phyloP scores from a whole-genome alignment of 2,329 filamentous ascomycete species.

The Daldinia sp. region DNA sequence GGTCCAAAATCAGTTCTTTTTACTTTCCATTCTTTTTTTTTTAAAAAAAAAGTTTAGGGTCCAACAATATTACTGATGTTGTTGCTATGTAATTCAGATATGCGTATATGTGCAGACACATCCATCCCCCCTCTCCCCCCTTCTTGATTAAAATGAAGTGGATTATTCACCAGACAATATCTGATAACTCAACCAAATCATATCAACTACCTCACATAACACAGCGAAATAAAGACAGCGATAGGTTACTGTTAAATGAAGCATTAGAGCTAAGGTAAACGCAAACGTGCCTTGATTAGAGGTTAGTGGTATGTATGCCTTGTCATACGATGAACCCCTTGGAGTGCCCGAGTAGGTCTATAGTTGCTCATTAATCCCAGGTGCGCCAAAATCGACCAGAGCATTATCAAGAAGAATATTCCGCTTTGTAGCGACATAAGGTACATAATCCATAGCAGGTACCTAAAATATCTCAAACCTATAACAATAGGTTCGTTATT shows the following conservation, averaged over 20 bases:
- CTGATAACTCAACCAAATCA: not conserved
- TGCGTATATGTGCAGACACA: no score
- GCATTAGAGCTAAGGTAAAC: no score
- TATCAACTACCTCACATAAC: not conserved
- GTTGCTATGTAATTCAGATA: no score
- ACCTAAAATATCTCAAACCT: not conserved
- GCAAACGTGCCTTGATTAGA: no score
- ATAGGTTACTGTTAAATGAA: no score
- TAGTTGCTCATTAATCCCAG: not conserved
- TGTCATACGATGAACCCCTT: not conserved
- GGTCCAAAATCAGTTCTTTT: not conserved
- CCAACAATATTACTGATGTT: no score
- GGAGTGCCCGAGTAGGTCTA: not conserved
- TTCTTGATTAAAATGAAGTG: no score
- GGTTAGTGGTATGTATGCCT: not conserved
- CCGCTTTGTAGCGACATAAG: not conserved
- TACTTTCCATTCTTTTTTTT: not conserved
- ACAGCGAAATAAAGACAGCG: no score
- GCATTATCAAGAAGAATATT: not conserved
- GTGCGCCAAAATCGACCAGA: not conserved
- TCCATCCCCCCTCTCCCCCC: no score
- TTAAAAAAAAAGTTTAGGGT: not conserved
- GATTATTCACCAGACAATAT: not conserved
- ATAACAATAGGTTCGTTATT: not conserved
- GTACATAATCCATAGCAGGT: not conserved